Base-by-base conservation (phyloP, 1,139 yeast species). In the Meyerozyma carpophila region DNA sequence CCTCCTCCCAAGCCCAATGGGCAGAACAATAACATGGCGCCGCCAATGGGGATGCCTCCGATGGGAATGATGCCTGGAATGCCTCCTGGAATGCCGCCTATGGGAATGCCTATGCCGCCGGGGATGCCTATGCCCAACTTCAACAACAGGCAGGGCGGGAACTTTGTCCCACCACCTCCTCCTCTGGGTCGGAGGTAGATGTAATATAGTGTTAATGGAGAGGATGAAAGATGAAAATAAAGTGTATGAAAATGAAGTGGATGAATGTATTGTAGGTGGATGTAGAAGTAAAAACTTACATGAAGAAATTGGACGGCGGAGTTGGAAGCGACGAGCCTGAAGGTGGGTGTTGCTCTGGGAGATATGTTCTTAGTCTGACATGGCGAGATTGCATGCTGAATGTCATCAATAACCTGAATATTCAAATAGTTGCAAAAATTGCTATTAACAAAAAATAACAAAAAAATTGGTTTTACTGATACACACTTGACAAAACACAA, bases 1-100 rank as follows among this genome's bases (percentile, higher is more conserved):
- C 41, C 46, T 10, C 43, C 45, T 8, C 47, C 48, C 26, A 45
- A 46, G 37, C 39, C 37, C 26, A 21, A 21, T 5, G 37, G 37
- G 8, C 25, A 11, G 3, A 21, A 21, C 21, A 13, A 13, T 21
- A 13, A 34, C 26, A 34, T 34, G 37, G 18, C 45, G 32, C 56
- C 56, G 6, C 52, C 53, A 10, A 45, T 46, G 48, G 54, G 47
- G 13, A 53, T 57, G 54, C 63, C 62, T 26, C 59, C 61, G 10
- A 52, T 56, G 54, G 52, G 52, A 2, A 51, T 50, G 51, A 46
- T 50, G 51, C 55, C 54, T 14, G 55, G 54, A 13, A 51, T 51
- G 51, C 51, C 55, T 3, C 55, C 56, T 8, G 44, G 54, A n/a
- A 51, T 51, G 51, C 51, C 55, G 5, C 55, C 56, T 9, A 45